phyloP scores from a whole-genome alignment of 164 flowering plant genomes.

The Liriodendron chinense region DNA sequence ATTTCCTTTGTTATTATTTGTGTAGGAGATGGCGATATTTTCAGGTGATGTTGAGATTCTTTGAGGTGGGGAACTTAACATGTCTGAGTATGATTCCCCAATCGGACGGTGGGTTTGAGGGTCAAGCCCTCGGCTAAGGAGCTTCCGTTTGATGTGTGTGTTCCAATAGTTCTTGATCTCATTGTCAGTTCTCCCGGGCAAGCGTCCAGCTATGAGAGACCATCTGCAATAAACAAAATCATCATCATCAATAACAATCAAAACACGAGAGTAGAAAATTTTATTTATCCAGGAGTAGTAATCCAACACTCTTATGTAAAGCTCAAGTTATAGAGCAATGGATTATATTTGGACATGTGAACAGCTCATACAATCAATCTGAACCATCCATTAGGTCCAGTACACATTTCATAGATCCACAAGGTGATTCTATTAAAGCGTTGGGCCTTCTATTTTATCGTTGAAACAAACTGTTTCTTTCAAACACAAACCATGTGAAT shows the following conservation, averaged over 20 bases:
- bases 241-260: too few relatives aligned
- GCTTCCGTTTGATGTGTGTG: slow-evolving; percentile 54
- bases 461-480: too few relatives aligned
- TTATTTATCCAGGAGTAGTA: not conserved
- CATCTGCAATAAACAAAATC: slow-evolving; percentile 25
- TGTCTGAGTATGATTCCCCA: slow-evolving; percentile 1
- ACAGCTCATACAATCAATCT: too few relatives aligned
- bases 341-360: too few relatives aligned
- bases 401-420: too few relatives aligned
- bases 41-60: not conserved
- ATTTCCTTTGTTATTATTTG: not conserved
- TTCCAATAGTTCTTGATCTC: slow-evolving; percentile 68
- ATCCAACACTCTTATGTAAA: not conserved
- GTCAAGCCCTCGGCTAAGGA: slow-evolving; percentile 45
- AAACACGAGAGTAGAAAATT: not conserved
- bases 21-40: not conserved
- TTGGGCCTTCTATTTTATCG: too few relatives aligned
- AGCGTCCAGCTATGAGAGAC: slow-evolving; percentile 58
- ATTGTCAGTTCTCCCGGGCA: slow-evolving; percentile 60
- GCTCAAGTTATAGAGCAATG: too few relatives aligned
- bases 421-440: too few relatives aligned
- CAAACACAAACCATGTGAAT: too few relatives aligned
- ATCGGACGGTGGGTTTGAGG: slow-evolving; percentile 41
- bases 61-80: not conserved
- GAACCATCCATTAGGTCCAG: too few relatives aligned